A percentile compares a stretch with the other conserved stretches of the same genome.
Conservation (phyloP, 2,329 filamentous ascomycete species). For the Elsinoe perseae region DNA sequence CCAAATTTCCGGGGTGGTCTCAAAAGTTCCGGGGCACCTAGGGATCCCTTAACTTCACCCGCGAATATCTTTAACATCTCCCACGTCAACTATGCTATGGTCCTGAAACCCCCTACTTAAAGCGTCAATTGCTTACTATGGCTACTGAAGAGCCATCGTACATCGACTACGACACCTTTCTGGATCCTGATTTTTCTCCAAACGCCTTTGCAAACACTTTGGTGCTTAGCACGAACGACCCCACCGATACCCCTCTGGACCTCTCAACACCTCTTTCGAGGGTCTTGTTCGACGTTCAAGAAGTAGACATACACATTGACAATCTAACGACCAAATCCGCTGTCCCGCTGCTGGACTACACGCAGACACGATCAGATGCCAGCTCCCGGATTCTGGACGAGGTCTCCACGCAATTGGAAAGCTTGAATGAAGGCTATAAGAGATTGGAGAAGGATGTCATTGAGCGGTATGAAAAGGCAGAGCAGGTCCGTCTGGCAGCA, state of each 20-base stretch:
- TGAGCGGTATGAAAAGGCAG: constrained; percentile 75
- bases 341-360: constrained; percentile 70
- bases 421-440: constrained; percentile 75
- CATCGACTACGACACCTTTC: constrained; percentile 90
- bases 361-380: constrained; percentile 63
- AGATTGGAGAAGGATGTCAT: constrained; percentile 81
- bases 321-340: constrained; percentile 77
- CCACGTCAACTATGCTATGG: not conserved
- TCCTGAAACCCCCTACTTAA: not conserved
- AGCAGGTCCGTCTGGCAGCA: constrained; percentile 70
- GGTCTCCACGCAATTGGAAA: constrained; percentile 71
- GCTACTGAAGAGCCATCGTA: constrained; percentile 59
- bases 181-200: constrained; percentile 73
- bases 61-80: not conserved
- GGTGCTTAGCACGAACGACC: constrained; percentile 83
- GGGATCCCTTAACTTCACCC: not conserved
- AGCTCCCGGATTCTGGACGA: constrained; percentile 65
- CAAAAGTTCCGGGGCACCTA: not conserved
- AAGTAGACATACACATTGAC: constrained; percentile 94
- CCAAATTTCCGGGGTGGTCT: not conserved
- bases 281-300: constrained; percentile 92
- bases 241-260: constrained; percentile 81
- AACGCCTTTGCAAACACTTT: constrained; percentile 79
- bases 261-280: constrained; percentile 88
- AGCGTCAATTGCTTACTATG: not conserved